Percentiles rank a stretch among this genome's conserved stretches.
Conservation (phyloP, 345 rosid genomes). For the Eucalyptus curtisii region DNA sequence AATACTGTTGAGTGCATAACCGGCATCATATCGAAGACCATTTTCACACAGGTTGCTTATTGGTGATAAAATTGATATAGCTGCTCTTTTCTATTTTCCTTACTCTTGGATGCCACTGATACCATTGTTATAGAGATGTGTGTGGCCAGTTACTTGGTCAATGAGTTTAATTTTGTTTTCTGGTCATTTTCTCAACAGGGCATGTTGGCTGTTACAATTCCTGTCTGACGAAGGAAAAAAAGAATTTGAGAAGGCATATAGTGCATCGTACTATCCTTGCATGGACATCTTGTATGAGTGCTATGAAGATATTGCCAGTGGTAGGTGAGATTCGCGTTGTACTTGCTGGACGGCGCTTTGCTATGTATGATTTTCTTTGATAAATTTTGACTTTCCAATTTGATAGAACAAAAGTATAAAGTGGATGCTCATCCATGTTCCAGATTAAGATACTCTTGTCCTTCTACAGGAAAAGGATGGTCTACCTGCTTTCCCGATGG, state of each 20-base stretch:
- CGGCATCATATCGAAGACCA: constrained; percentile 61
- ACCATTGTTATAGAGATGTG: not conserved
- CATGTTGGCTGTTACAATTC: constrained; percentile 82
- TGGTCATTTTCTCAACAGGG: constrained; percentile 26
- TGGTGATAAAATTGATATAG: not conserved
- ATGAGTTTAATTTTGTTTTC: not conserved
- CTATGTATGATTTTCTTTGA: constrained; percentile 26
- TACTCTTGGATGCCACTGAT: not conserved
- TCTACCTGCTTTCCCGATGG: constrained; percentile 96
- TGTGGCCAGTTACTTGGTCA: not conserved
- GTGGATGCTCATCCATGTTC: not conserved
- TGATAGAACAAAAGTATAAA: not conserved
- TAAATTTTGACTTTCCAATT: not conserved
- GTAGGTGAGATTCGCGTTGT: constrained; percentile 89
- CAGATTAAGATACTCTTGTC: not conserved
- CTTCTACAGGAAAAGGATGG: constrained; percentile 75
- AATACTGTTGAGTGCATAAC: constrained; percentile 89
- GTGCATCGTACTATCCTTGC: constrained; percentile 75
- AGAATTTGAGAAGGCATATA: constrained; percentile 67
- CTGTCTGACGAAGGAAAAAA: constrained; percentile 63
- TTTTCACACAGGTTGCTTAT: constrained; percentile 57
- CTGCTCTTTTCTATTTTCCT: not conserved
- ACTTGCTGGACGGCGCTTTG: constrained; percentile 86
- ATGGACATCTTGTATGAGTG: constrained; percentile 88
- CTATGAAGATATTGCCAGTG: constrained; percentile 80